These are phyloP conservation scores for Starmera caribaea DNA, from an alignment of 805 yeast species.

Conservation along the genomic window DNA sequence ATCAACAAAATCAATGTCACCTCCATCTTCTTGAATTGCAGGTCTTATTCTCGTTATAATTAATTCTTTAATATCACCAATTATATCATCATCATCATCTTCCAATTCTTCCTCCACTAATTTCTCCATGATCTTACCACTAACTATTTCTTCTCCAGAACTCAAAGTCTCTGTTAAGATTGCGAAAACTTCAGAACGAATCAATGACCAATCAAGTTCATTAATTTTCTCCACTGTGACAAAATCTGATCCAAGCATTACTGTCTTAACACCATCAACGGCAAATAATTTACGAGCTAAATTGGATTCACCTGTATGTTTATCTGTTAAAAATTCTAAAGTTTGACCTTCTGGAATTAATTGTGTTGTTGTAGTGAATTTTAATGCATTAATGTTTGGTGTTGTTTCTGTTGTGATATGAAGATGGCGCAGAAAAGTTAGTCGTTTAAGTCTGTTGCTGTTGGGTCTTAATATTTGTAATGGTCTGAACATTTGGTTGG, in stretches of 20 bases:
- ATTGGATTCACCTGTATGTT: conserved; percentile 71
- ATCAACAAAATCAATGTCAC: conserved; percentile 58
- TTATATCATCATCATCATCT: conserved; percentile 60
- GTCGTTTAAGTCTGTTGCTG: too few species aligned
- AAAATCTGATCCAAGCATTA: conserved; percentile 77
- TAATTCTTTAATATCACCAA: conserved; percentile 58
- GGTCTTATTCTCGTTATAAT: conserved; percentile 65
- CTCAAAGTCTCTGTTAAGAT: conserved; percentile 20
- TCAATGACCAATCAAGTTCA: conserved; percentile 41
- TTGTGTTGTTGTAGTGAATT: conserved; percentile 67
- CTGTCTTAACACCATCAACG: conserved; percentile 65
- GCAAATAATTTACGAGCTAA: conserved; percentile 66
- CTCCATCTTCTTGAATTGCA: conserved; percentile 69
- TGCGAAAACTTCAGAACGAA: conserved; percentile 56
- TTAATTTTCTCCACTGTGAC: conserved; percentile 65
- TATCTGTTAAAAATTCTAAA: conserved; percentile 60
- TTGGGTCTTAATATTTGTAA: too few species aligned
- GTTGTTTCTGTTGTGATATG: conserved; percentile 80
- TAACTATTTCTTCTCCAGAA: conserved; percentile 43
- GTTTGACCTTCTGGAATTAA: conserved; percentile 61
- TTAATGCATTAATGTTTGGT: conserved; percentile 79
- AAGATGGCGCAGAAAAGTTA: conserved; percentile 17
- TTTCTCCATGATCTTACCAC: conserved; percentile 11
- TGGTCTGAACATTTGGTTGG: too few species aligned
- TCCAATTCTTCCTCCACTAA: not conserved